Base-by-base conservation (phyloP, 257 asterid species). In the Primulina huaijiensis region DNA sequence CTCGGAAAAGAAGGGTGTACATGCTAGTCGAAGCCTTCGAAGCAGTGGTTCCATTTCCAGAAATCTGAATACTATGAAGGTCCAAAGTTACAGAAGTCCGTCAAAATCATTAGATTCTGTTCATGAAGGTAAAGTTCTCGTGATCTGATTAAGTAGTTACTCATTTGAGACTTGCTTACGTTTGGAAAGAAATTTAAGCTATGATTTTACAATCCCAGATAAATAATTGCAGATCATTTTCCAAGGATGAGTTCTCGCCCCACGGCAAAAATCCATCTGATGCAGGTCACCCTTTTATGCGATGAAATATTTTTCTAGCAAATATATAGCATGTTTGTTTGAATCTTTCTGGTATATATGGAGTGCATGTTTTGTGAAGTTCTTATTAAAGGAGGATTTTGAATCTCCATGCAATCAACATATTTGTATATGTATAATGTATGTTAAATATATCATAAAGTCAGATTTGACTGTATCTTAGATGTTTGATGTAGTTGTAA, bases 11-110 rank as follows among this genome's bases (percentile, higher is more conserved):
- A 84, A 78, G 93, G 79, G 99, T 94, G 62, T 83, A 89, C 6
- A 89, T 91, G 99, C 97, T 94, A 8, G 97, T 94, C 12, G 99
- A 91, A 80, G 96, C 99, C 35, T 94, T 94, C 62, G 97, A 94
- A 82, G 96, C 99, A 71, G 92, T 94, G 19, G 97, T 94, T 79
- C 99, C 97, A 9, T 80, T 94, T 58, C 95, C 99, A 25, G 92
- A 86, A 14, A 53, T 65, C 27, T 92, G 76, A 78, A 50, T 43
- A 43, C 57, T 14, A 50, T 14, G 57, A 50, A 50, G 8, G 2
- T 50, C 3, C 57, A 50, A 50, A 50, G 2, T 16, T 0, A 50
- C 57, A 50, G 8, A 5, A 50, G 8, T 1, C 21, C 6, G 8
- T 14, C 57, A 16, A 50, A 71, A 60, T 10, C 17, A 35, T 63